Evolutionary conservation across 441 rosid species (phyloP).

Genomic region (Biscutella laevigata): DNA sequence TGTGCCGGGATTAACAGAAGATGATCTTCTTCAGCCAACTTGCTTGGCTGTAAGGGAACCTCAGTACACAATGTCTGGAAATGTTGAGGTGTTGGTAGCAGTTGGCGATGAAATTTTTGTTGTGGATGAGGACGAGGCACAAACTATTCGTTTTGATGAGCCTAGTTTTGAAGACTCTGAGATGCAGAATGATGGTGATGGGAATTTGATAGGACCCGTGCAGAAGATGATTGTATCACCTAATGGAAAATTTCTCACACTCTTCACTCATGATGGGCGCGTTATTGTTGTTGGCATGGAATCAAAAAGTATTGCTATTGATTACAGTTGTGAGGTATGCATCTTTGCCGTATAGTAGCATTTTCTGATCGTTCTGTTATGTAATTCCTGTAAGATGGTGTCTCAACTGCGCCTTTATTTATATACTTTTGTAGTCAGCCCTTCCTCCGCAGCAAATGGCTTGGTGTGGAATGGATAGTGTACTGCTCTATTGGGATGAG

Average conservation of each 20-base stretch:
- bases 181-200: constrained; percentile 46
- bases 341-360: not conserved
- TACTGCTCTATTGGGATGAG: constrained; percentile 92
- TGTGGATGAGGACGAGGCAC: constrained; percentile 82
- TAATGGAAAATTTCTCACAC: constrained; percentile 69
- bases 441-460: constrained; percentile 97
- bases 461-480: constrained; percentile 96
- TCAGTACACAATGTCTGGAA: constrained; percentile 75
- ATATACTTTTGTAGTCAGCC: constrained; percentile 52
- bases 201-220: constrained; percentile 46
- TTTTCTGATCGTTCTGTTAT: not conserved
- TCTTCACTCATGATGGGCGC: constrained; percentile 87
- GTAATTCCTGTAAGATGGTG: not conserved
- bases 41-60: constrained; percentile 88
- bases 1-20: constrained; percentile 46
- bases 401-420: not conserved
- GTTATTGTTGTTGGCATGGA: constrained; percentile 60
- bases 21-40: constrained; percentile 36
- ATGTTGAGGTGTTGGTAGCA: constrained; percentile 71
- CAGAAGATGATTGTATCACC: constrained; percentile 80
- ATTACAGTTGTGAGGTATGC: constrained; percentile 71
- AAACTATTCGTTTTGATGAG: constrained; percentile 26
- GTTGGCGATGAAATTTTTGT: constrained; percentile 48
- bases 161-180: constrained; percentile 28
- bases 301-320: constrained; percentile 41